Base-by-base conservation (phyloP, 2,329 filamentous ascomycete species). In the Alternaria sp. region DNA sequence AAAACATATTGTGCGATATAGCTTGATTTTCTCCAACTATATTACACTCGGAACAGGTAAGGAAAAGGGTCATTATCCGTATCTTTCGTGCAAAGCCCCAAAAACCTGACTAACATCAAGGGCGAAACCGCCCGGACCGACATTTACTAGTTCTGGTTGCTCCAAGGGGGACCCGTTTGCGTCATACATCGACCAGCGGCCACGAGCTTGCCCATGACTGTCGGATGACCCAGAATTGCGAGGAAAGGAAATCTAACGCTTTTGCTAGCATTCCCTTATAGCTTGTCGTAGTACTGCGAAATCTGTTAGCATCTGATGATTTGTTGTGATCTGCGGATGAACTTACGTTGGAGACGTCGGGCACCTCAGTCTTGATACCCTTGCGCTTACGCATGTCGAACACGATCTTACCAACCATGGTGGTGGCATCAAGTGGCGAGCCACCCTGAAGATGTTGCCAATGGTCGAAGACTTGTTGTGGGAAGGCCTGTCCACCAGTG, bases 401-500 rank as follows among this genome's bases (percentile, higher is more conserved):
- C 75, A 98, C 93, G 76, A 97, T 86, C 80, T 88, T 82, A 81
- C 94, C 95, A 76, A 91, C 87, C 88, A 94, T 92, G 79, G 88
- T 89, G 78, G 89, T 90, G 80, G 83, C 71, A 84, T 99, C 94
- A 78, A 97, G 88, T 73, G 92, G 90, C 74, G 91, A 95, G 77
- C 95, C 95, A 89, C 94, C 94, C 75, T 94, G 92, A 74, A 98
- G 89, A 76, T 95, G 85, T 86, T 97, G 91, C 93, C 94, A 99
- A 87, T 99, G 95, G 83, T 98, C 94, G 86, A 99, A 99, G 78
- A 99, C 93, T 77, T 91, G 91, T 86, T 97, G 94, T 78, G 95
- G 95, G 93, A 99, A 99, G 79, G 95, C 95, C 88, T 99, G 95
- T 79, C 95, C 95, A 80, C 90, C 91, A 75, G 95, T 99, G 83